These are phyloP conservation scores for Rosa multiflora DNA, from an alignment of 306 rosid species.

Conservation along the genomic window DNA sequence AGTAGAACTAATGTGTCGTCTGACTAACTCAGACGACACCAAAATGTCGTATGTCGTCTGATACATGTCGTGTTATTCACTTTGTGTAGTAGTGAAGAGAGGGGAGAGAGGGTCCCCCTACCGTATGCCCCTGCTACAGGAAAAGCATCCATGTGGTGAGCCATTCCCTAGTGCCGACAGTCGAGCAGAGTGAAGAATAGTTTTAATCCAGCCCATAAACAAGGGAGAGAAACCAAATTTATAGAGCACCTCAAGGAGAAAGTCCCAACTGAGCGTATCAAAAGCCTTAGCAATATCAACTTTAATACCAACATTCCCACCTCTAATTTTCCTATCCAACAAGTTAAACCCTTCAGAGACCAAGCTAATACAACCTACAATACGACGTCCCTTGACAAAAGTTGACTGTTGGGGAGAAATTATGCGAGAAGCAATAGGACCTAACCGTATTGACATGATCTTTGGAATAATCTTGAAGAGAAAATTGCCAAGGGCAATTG, in stretches of 20 bases:
- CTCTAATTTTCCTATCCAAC: not conserved
- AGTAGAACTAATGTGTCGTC: too few relatives aligned
- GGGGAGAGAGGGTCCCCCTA: not conserved
- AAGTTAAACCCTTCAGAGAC: not conserved
- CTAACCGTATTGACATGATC: not conserved
- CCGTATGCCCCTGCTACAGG: not conserved
- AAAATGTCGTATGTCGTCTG: too few relatives aligned
- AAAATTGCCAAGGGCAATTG: not conserved
- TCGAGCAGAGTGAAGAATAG: not conserved
- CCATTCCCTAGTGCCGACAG: not conserved
- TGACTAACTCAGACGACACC: too few relatives aligned
- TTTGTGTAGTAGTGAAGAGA: too few relatives aligned
- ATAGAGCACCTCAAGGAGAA: not conserved
- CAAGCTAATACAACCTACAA: too few relatives aligned
- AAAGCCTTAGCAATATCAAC: not conserved
- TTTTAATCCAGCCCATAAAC: not conserved
- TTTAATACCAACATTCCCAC: not conserved
- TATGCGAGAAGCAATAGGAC: not conserved
- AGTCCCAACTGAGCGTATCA: not conserved
- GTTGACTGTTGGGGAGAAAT: not conserved
- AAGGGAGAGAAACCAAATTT: not conserved
- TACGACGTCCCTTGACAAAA: not conserved
- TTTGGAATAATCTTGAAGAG: not conserved
- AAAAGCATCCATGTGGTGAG: not conserved
- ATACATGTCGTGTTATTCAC: too few relatives aligned